Conservation (phyloP, 352 stramenopile species). For the Phytophthora pseudosyringae region DNA sequence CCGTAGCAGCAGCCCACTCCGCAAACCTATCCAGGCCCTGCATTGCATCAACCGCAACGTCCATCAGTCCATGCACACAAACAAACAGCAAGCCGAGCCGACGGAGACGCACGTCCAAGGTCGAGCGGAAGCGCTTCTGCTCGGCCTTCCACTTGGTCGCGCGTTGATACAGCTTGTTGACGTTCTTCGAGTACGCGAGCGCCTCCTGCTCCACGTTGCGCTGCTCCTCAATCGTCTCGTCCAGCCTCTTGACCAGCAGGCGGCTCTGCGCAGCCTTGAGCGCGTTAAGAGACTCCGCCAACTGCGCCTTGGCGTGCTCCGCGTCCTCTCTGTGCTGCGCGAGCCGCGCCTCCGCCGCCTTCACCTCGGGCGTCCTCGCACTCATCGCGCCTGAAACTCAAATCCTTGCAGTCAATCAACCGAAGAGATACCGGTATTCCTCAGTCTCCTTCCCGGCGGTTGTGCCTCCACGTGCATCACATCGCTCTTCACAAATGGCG, state of each 20-base stretch:
- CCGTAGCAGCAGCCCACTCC: conserved; percentile 53
- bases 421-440: conserved; percentile 17
- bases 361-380: conserved; percentile 27
- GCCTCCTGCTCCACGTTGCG: conserved; percentile 65
- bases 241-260: conserved; percentile 55
- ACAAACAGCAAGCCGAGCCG: background rate
- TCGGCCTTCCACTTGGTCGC: conserved; percentile 73
- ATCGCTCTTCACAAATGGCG: conserved; percentile 24
- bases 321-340: conserved; percentile 41
- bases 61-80: background rate
- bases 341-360: conserved; percentile 41
- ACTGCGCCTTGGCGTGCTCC: conserved; percentile 35
- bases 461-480: background rate
- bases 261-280: conserved; percentile 47
- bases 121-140: conserved; percentile 61
- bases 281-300: conserved; percentile 44
- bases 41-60: conserved; percentile 6
- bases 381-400: conserved; percentile 16
- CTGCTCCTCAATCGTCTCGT: conserved; percentile 58
- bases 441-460: background rate
- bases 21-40: conserved; percentile 62
- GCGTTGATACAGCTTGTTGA: conserved; percentile 49
- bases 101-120: conserved; percentile 40
- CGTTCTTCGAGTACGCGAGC: conserved; percentile 64
- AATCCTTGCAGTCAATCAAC: conserved; percentile 14